phyloP scores from a whole-genome alignment of 2,329 filamentous ascomycete species.

The Neoscytalidium dimidiatum region DNA sequence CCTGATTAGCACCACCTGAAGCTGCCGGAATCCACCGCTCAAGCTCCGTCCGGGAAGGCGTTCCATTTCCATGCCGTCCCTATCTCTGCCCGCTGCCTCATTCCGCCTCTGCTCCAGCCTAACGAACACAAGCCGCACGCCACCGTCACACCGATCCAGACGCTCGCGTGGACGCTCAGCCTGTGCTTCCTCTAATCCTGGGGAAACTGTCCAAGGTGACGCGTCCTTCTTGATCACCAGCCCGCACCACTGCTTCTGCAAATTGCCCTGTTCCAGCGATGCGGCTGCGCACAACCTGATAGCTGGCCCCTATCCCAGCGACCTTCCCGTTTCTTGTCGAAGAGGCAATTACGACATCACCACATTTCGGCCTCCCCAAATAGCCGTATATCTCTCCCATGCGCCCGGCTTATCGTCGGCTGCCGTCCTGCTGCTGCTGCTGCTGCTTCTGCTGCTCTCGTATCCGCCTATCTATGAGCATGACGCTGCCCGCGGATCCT shows the following conservation, averaged over 20 bases:
- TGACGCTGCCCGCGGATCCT: background rate
- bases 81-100: background rate
- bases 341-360: slow-evolving; percentile 12
- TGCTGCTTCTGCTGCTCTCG: background rate
- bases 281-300: slow-evolving; percentile 8
- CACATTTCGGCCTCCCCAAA: background rate
- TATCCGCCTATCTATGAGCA: slow-evolving; percentile 6
- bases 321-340: slow-evolving; percentile 15
- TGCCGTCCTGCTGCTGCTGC: background rate
- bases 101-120: background rate
- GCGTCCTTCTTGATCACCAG: background rate
- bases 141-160: background rate
- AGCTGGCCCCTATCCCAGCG: slow-evolving; percentile 4
- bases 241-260: background rate
- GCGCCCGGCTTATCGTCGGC: background rate
- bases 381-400: too few relatives aligned
- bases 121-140: background rate
- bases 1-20: too few relatives aligned
- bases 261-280: background rate
- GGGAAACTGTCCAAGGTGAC: slow-evolving; percentile 5
- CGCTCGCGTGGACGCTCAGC: background rate
- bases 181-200: background rate
- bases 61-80: background rate
- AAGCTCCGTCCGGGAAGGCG: background rate
- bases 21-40: background rate